Base-by-base conservation (phyloP, 108 stramenopile genomes). In the Nannochloropsis salina region DNA sequence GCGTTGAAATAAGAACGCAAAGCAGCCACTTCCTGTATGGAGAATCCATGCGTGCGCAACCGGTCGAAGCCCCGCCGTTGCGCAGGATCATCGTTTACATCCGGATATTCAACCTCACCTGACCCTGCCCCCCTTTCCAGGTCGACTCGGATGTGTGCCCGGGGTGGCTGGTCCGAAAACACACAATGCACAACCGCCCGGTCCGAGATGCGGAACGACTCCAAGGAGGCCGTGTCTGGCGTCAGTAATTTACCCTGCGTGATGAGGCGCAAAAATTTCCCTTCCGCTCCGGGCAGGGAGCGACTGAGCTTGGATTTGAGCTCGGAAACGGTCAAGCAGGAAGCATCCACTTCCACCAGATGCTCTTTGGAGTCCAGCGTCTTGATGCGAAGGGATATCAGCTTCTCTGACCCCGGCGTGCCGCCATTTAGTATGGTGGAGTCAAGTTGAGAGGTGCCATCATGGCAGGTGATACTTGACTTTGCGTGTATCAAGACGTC, bases 331-430 rank as follows among this genome's bases (percentile, higher is more conserved):
- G 61, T 74, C 20, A 74, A n/a, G 20, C 20, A n/a, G 61, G 4
- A n/a, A n/a, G 61, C 8, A 74, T 74, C n/a, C 5, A 74, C 61
- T 74, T 74, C 61, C 3, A 74, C 2, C 20, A 74, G 20, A n/a
- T 74, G 61, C n/a, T 74, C 61, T 74, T 74, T 74, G 61, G 61
- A 74, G 6, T 74, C 61, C 20, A 74, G 61, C 61, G 61, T 74
- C 61, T 74, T 74, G 61, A 74, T n/a, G n/a, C 61, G 61, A 3
- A 74, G 61, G 61, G 61, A 74, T 15, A 74, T n/a, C 20, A 74
- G 61, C 20, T n/a, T n/a, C n/a, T 74, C 61, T 74, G 31, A 31
- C 31, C 31, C 31, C 31, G 31, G 31, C 31, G 31, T 31, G 31
- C 31, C 31, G 31, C 31, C 31, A 31, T 31, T 31, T 31, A 31